These are phyloP conservation scores for Penstemon eatonii DNA, from an alignment of 257 asterid species.

Conservation along the genomic window DNA sequence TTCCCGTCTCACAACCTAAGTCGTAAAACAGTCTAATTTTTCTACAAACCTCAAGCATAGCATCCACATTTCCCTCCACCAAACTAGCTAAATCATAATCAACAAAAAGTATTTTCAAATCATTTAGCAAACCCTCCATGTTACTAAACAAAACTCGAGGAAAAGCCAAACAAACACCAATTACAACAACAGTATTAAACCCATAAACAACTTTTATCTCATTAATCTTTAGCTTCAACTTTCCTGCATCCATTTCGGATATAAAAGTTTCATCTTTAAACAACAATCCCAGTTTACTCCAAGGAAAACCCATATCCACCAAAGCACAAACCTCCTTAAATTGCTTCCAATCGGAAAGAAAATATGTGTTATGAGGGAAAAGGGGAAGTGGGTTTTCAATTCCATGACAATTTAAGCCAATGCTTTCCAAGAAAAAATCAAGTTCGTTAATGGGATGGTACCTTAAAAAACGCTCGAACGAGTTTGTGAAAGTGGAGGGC, in stretches of 20 bases:
- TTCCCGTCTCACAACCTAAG: slow-evolving; percentile 58
- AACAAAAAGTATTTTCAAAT: slow-evolving; percentile 48
- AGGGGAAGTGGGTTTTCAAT: slow-evolving; percentile 19
- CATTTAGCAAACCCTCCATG: slow-evolving; percentile 45
- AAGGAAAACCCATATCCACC: slow-evolving; percentile 61
- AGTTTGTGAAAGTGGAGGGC: slow-evolving; percentile 26
- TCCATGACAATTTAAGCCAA: slow-evolving; percentile 39
- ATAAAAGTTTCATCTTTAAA: slow-evolving; percentile 35
- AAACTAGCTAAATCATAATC: slow-evolving; percentile 43
- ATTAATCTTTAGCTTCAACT: slow-evolving; percentile 32
- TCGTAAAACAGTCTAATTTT: slow-evolving; percentile 52
- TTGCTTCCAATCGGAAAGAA: slow-evolving; percentile 50
- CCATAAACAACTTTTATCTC: slow-evolving; percentile 45
- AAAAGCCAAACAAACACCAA: slow-evolving; percentile 60
- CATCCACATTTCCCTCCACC: slow-evolving; percentile 51
- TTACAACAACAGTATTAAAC: slow-evolving; percentile 37
- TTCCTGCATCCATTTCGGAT: slow-evolving; percentile 26
- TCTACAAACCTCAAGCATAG: slow-evolving; percentile 47
- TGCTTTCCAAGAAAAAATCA: slow-evolving; percentile 64
- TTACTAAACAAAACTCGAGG: slow-evolving; percentile 43
- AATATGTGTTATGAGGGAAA: slow-evolving; percentile 36
- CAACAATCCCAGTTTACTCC: slow-evolving; percentile 54
- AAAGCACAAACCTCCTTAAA: slow-evolving; percentile 50
- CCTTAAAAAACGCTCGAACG: slow-evolving; percentile 54
- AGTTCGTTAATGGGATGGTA: slow-evolving; percentile 70